These are phyloP conservation scores for Pichia scutulata DNA, from an alignment of 805 yeast species.

Conservation along the genomic window DNA sequence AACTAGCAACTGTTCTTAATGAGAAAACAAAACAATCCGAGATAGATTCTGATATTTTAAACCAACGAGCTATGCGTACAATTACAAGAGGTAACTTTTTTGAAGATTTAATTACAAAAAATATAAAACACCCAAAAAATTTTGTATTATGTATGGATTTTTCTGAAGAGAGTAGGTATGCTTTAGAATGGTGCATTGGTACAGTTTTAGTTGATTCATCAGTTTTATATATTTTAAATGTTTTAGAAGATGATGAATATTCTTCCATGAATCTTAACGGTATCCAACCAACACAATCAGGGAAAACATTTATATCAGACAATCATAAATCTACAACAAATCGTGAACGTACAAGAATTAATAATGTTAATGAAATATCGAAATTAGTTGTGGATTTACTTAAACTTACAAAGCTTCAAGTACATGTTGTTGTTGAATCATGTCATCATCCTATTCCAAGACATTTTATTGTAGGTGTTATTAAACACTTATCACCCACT, in stretches of 20 bases:
- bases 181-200: constrained; percentile 85
- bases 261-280: constrained; percentile 31
- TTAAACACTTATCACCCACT: constrained; percentile 65
- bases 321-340: constrained; percentile 11
- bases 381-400: constrained; percentile 36
- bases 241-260: constrained; percentile 38
- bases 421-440: constrained; percentile 66
- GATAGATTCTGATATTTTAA: constrained; percentile 42
- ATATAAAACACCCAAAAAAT: constrained; percentile 35
- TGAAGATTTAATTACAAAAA: constrained; percentile 29
- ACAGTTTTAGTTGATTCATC: constrained; percentile 77
- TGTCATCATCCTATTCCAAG: constrained; percentile 71
- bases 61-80: constrained; percentile 59
- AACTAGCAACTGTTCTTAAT: constrained; percentile 46
- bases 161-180: constrained; percentile 74
- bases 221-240: constrained; percentile 65
- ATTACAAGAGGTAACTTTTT: constrained; percentile 64
- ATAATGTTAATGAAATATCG: constrained; percentile 38
- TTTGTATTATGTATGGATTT: constrained; percentile 75
- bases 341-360: constrained; percentile 33
- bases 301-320: not conserved
- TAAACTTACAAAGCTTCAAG: constrained; percentile 60
- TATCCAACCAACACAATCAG: constrained; percentile 21
- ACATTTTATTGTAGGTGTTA: constrained; percentile 60
- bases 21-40: constrained; percentile 48